Percentiles rank a stretch among this genome's conserved stretches.
Evolutionary conservation across 768 basidiomycete species (phyloP).

Genomic region (Tylopilus sp.): DNA sequence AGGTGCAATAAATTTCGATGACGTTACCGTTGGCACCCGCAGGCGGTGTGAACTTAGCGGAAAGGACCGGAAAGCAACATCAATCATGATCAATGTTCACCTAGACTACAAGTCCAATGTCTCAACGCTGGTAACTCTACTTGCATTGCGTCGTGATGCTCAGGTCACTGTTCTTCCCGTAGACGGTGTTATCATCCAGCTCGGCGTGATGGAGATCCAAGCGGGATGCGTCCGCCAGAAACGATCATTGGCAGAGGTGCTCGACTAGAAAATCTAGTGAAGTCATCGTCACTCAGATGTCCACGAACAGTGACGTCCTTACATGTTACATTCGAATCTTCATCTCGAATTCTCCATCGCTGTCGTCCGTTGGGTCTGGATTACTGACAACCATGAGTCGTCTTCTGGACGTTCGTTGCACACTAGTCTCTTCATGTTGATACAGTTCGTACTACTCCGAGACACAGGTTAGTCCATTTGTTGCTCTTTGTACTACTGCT

Average conservation of each 20-base stretch:
- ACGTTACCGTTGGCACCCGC: slow-evolving; percentile 18
- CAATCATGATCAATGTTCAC: background rate
- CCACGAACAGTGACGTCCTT: slow-evolving; percentile 2
- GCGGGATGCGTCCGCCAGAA: too few relatives aligned
- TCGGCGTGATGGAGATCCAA: too few relatives aligned
- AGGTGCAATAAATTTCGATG: slow-evolving; percentile 23
- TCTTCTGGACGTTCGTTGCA: slow-evolving; percentile 22
- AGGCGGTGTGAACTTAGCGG: slow-evolving; percentile 28
- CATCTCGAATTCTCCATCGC: slow-evolving; percentile 24
- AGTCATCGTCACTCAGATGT: background rate
- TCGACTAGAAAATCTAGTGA: background rate
- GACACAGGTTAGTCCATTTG: slow-evolving; percentile 7
- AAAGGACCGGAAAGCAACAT: slow-evolving; percentile 28
- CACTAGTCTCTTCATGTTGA: slow-evolving; percentile 10
- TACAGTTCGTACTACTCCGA: slow-evolving; percentile 8
- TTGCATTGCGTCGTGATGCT: too few relatives aligned
- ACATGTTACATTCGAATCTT: slow-evolving; percentile 7
- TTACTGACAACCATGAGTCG: slow-evolving; percentile 30
- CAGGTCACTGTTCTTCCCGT: too few relatives aligned
- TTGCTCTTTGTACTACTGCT: background rate
- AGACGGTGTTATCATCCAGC: too few relatives aligned
- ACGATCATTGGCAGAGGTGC: background rate
- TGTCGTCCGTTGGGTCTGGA: slow-evolving; percentile 28
- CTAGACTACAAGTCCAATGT: background rate
- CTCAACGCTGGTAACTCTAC: too few relatives aligned